A percentile compares a stretch with the other conserved stretches of the same genome.
These are phyloP conservation scores for Metschnikowia gruessii DNA, from an alignment of 805 yeast genomes.

Conservation along the genomic window DNA sequence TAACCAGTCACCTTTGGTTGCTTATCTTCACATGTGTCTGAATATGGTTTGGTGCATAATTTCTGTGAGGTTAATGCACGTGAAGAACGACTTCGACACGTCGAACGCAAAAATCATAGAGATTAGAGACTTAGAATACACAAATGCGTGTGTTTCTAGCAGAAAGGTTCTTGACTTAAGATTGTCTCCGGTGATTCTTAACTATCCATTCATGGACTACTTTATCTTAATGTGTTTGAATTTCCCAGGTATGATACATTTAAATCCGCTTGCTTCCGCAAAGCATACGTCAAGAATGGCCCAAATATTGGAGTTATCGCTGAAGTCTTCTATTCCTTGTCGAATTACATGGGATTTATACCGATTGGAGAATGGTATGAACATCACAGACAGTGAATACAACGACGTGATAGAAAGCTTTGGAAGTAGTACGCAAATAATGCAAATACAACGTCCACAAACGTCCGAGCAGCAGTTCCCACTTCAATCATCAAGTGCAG, in stretches of 20 bases:
- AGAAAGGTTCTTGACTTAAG: constrained; percentile 11
- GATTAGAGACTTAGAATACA: constrained; percentile 16
- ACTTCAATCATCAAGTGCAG: background rate
- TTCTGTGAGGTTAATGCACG: constrained; percentile 17
- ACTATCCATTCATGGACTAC: constrained; percentile 22
- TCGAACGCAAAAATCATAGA: constrained; percentile 9
- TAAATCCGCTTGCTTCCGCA: constrained; percentile 10
- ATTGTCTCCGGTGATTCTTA: constrained; percentile 5
- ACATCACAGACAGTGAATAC: background rate
- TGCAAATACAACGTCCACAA: background rate
- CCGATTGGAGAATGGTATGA: constrained; percentile 14
- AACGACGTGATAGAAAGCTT: constrained; percentile 2
- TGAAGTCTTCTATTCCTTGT: constrained; percentile 17
- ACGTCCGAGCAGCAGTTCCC: background rate
- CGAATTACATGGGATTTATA: constrained; percentile 20
- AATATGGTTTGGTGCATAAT: constrained; percentile 22
- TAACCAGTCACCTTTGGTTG: constrained; percentile 19
- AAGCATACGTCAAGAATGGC: constrained; percentile 5
- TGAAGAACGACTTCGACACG: constrained; percentile 4
- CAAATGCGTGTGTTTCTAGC: constrained; percentile 15
- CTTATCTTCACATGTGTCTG: constrained; percentile 18
- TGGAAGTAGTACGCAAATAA: background rate
- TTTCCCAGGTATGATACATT: constrained; percentile 21
- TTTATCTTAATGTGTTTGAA: constrained; percentile 17
- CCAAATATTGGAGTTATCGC: constrained; percentile 11